Percentiles rank a stretch among this genome's conserved stretches.
These are phyloP conservation scores for Salix arbutifolia DNA, from an alignment of 345 rosid species.

Conservation along the genomic window DNA sequence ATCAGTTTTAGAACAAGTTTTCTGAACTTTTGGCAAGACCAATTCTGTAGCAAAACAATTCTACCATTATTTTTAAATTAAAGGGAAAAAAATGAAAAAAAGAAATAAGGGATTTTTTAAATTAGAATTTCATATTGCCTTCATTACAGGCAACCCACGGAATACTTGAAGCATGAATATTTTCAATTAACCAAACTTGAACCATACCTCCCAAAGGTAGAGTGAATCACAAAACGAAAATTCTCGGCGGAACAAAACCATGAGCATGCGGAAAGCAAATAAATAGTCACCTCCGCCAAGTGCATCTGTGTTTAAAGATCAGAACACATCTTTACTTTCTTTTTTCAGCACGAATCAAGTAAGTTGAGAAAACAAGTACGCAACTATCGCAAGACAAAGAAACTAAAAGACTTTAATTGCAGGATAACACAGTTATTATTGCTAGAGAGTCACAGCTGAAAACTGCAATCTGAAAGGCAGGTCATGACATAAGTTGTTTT, in stretches of 20 bases:
- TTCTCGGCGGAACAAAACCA: conserved; percentile 94
- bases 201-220: conserved; percentile 94
- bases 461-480: background rate
- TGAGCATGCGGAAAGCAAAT: conserved; percentile 93
- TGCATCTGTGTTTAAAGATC: conserved; percentile 50
- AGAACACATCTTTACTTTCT: conserved; percentile 1
- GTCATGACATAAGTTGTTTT: background rate
- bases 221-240: conserved; percentile 93
- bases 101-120: background rate
- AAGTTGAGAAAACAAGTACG: background rate
- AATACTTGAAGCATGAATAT: background rate
- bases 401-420: background rate
- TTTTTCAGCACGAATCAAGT: conserved; percentile 2
- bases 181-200: conserved; percentile 4
- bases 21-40: background rate
- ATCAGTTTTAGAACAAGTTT: background rate
- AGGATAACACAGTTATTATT: background rate
- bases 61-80: background rate
- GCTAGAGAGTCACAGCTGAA: conserved; percentile 2
- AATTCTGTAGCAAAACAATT: background rate
- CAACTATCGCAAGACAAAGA: background rate
- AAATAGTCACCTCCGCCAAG: conserved; percentile 96
- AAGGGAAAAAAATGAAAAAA: background rate
- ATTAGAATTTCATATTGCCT: background rate
- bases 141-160: conserved; percentile 1